phyloP scores from a whole-genome alignment of 495 filamentous ascomycete species.

The Zalerion maritima region DNA sequence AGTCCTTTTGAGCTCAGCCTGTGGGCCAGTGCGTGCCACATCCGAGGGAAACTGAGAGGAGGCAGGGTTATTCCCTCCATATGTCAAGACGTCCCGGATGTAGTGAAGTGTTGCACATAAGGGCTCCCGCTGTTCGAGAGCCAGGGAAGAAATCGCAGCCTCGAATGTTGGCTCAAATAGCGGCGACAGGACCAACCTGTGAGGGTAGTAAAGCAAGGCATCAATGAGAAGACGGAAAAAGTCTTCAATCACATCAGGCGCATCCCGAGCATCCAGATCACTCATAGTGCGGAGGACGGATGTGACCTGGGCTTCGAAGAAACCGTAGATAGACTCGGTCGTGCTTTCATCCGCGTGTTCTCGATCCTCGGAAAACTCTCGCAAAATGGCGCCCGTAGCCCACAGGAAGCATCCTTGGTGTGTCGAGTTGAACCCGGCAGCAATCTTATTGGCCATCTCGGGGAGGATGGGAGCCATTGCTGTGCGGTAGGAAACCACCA shows the following conservation, averaged over 20 bases:
- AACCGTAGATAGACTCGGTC: conserved; percentile 79
- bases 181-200: conserved; percentile 58
- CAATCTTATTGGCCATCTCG: conserved; percentile 72
- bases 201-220: conserved; percentile 81
- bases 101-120: conserved; percentile 85
- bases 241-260: conserved; percentile 97
- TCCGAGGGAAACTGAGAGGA: conserved; percentile 47
- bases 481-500: conserved; percentile 89
- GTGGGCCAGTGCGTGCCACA: too few relatives aligned
- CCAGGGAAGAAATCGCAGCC: conserved; percentile 70
- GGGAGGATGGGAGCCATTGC: conserved; percentile 76
- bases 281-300: conserved; percentile 81
- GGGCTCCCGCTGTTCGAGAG: conserved; percentile 78
- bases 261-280: conserved; percentile 67
- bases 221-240: conserved; percentile 90
- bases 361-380: conserved; percentile 82
- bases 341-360: conserved; percentile 71
- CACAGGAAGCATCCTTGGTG: conserved; percentile 94
- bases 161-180: conserved; percentile 73
- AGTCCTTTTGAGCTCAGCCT: conserved; percentile 47
- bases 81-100: conserved; percentile 81
- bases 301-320: conserved; percentile 83
- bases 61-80: conserved; percentile 63
- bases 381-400: conserved; percentile 86
- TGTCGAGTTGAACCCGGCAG: conserved; percentile 67